Base-by-base conservation (phyloP, 2,329 filamentous ascomycete species). In the Neonectria coccinea region DNA sequence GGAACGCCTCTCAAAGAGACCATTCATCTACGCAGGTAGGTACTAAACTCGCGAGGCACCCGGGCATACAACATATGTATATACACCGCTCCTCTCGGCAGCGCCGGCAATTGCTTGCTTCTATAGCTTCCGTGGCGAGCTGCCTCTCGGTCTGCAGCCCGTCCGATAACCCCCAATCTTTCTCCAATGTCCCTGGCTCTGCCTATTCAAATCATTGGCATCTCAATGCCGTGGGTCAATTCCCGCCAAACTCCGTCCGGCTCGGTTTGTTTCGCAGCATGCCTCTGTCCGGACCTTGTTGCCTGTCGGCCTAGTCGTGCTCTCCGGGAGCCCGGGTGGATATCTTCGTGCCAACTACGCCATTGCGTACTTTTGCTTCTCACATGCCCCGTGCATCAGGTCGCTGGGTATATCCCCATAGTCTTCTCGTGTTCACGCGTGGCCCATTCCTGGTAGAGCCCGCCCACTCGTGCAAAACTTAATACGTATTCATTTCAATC, bases 401-500 rank as follows among this genome's bases (percentile, higher is more conserved):
- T 61, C 59, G 36, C 50, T 58, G 62, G 62, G 65, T 66, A 62
- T 71, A 64, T 69, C 64, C 55, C 63, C 62, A 44, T 54, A 56
- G 54, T 58, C 58, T 36, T 55, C 56, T 58, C 52, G 27, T 18
- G 51, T 55, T 57, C 50, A 50, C 56, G 42, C 36, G 44, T 56
- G 42, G 58, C 45, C 36, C 33, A 53, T 51, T 71, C 61, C 55
- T 62, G 48, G 60, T 51, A 36, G 59, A 60, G 51, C 51, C 41
- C 33, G 27, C 44, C 12, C 29, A 53, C 47, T 67, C 64, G 29
- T 56, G 42, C 27, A 61, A 56, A 33, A 33, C 31, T 61, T 64
- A 59, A 56, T 52, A 54, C 61, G 65, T 51, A 36, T 39, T 73
- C 67, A 75, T 74, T 75, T 75, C 65, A 76, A 62, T 67, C 76